phyloP scores from a whole-genome alignment of 768 basidiomycete genomes.

The Suillus cothurnatus region DNA sequence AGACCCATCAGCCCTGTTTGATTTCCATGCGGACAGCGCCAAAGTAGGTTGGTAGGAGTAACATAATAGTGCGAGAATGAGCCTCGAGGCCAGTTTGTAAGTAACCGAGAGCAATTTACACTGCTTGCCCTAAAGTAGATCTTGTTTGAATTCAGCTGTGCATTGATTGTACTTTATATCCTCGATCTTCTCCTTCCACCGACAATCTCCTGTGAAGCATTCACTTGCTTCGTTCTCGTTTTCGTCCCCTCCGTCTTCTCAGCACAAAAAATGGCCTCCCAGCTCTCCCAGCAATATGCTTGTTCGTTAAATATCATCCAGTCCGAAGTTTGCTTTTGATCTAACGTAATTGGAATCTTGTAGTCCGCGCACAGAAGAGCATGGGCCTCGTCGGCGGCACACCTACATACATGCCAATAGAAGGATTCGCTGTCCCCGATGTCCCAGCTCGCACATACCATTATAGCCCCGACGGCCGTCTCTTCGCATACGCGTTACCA shows the following conservation, averaged over 20 bases:
- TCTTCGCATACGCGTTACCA: constrained; percentile 84
- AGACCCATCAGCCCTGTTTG: neutral
- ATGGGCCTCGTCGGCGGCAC: constrained; percentile 83
- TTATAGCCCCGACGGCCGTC: constrained; percentile 86
- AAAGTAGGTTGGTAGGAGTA: neutral
- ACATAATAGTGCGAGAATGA: neutral
- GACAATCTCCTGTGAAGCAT: constrained; percentile 57
- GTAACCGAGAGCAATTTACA: constrained; percentile 4
- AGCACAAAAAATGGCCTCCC: constrained; percentile 61
- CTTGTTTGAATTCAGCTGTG: constrained; percentile 5
- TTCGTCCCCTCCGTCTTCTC: constrained; percentile 36
- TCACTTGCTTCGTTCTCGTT: constrained; percentile 71
- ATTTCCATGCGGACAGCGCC: neutral
- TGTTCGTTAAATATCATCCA: constrained; percentile 51
- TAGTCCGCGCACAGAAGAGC: constrained; percentile 94
- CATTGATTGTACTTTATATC: constrained; percentile 13
- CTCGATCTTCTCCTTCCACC: constrained; percentile 30
- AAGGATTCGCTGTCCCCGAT: constrained; percentile 67
- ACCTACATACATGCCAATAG: constrained; percentile 69
- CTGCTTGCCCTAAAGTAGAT: constrained; percentile 24
- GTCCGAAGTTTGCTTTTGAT: constrained; percentile 11
- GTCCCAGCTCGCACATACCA: constrained; percentile 72
- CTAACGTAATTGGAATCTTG: constrained; percentile 18
- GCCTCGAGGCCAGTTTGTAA: neutral
- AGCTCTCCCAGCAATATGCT: constrained; percentile 81